Conservation (phyloP, 495 filamentous ascomycete species). For the Sporormia fimetaria region DNA sequence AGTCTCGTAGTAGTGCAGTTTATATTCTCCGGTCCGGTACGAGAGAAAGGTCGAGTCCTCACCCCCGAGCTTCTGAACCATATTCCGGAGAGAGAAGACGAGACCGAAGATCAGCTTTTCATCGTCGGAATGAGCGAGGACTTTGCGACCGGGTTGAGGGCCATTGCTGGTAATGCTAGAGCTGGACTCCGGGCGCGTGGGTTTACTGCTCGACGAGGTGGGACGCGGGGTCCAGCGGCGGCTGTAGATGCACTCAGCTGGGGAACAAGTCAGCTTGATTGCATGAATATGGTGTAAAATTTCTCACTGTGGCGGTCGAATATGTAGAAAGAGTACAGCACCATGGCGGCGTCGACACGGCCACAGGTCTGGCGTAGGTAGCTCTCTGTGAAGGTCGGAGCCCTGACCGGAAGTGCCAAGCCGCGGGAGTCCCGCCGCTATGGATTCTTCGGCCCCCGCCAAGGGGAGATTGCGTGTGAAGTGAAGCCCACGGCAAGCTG, state of each 20-base stretch:
- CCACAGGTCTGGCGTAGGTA: not conserved
- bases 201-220: conserved; percentile 30
- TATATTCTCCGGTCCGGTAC: conserved; percentile 86
- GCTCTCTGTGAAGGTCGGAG: not conserved
- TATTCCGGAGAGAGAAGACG: conserved; percentile 89
- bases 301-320: conserved; percentile 90
- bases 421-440: not conserved
- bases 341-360: conserved; percentile 45
- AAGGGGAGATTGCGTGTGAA: not conserved
- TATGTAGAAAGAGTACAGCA: conserved; percentile 95
- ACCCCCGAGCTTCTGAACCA: conserved; percentile 89
- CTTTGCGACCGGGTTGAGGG: conserved; percentile 25
- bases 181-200: conserved; percentile 27
- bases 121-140: conserved; percentile 65
- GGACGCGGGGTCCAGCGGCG: conserved; percentile 58
- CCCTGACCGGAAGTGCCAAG: not conserved
- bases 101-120: conserved; percentile 96
- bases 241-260: conserved; percentile 96
- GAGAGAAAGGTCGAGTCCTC: conserved; percentile 83
- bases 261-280: conserved; percentile 1
- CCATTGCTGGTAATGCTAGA: conserved; percentile 29
- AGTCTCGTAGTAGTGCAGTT: conserved; percentile 98
- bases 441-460: conserved; percentile 4
- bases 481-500: not conserved
- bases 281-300: too few relatives aligned